Conservation (phyloP, 768 basidiomycete species). For the Thelephora ganbajun region DNA sequence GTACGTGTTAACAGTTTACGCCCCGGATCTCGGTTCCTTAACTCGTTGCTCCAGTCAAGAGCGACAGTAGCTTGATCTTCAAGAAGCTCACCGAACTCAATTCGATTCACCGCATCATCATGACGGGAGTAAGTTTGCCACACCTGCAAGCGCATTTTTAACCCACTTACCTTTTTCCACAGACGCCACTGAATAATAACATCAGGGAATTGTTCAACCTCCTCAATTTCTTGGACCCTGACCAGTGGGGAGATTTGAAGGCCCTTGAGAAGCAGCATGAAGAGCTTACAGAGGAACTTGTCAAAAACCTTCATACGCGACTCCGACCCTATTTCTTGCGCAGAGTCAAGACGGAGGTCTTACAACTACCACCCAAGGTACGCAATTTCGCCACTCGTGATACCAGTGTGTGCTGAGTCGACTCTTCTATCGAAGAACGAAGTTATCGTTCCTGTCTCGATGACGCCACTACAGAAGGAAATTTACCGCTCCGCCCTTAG, state of each 20-base stretch:
- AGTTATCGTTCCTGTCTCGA: conserved; percentile 82
- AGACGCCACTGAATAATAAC: conserved; percentile 96
- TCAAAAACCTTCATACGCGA: conserved; percentile 65
- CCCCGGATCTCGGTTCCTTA: neutral
- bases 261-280: conserved; percentile 61
- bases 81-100: conserved; percentile 71
- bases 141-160: neutral
- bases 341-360: conserved; percentile 84
- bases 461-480: conserved; percentile 77
- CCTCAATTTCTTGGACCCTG: conserved; percentile 86
- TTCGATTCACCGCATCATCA: conserved; percentile 66
- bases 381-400: conserved; percentile 1
- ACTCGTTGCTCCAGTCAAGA: conserved; percentile 51
- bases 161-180: conserved; percentile 2
- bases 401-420: neutral
- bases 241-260: conserved; percentile 64
- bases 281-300: conserved; percentile 64
- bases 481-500: conserved; percentile 80
- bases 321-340: conserved; percentile 87
- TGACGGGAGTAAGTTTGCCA: conserved; percentile 58
- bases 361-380: conserved; percentile 87
- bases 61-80: conserved; percentile 66
- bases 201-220: conserved; percentile 93
- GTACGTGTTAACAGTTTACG: conserved; percentile 34
- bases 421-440: conserved; percentile 46